Evolutionary conservation across 2,329 filamentous ascomycete species (phyloP).

Genomic region (Graphium sp.): DNA sequence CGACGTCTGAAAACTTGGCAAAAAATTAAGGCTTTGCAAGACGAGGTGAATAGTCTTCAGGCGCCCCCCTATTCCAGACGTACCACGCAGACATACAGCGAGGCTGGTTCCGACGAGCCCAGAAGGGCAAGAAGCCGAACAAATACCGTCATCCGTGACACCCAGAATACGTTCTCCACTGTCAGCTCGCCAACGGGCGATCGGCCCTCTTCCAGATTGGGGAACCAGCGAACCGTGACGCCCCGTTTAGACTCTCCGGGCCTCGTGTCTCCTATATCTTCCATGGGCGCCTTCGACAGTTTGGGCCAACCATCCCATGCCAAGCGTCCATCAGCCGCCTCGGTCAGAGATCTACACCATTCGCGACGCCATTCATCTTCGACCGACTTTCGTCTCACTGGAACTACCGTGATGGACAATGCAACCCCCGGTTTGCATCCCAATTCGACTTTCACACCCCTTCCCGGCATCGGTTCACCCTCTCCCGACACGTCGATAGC

Average conservation of each 20-base stretch:
- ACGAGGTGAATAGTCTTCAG: conserved; percentile 57
- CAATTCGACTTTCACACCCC: too few species aligned
- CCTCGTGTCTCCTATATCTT: conserved; percentile 21
- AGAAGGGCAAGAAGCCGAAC: conserved; percentile 34
- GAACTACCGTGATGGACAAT: conserved; percentile 14
- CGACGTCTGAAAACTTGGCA: conserved; percentile 88
- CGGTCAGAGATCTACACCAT: conserved; percentile 67
- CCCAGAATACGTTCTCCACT: conserved; percentile 29
- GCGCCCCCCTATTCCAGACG: conserved; percentile 22
- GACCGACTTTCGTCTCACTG: conserved; percentile 50
- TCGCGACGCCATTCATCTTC: conserved; percentile 79
- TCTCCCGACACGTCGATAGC: conserved; percentile 7
- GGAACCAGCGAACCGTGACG: conserved; percentile 32
- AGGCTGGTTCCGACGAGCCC: conserved; percentile 37
- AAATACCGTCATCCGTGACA: too few species aligned
- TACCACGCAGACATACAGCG: conserved; percentile 40
- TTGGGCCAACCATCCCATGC: conserved; percentile 29
- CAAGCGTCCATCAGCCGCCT: conserved; percentile 61
- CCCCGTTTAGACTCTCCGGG: conserved; percentile 25
- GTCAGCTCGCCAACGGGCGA: conserved; percentile 23
- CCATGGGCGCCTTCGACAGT: conserved; percentile 22
- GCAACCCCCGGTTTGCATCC: too few species aligned
- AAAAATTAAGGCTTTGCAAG: conserved; percentile 82
- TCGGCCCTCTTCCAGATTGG: conserved; percentile 27
- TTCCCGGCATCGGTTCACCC: background rate